Conservation (phyloP, 2,329 filamentous ascomycete genomes). For the Claviceps humidiphila region DNA sequence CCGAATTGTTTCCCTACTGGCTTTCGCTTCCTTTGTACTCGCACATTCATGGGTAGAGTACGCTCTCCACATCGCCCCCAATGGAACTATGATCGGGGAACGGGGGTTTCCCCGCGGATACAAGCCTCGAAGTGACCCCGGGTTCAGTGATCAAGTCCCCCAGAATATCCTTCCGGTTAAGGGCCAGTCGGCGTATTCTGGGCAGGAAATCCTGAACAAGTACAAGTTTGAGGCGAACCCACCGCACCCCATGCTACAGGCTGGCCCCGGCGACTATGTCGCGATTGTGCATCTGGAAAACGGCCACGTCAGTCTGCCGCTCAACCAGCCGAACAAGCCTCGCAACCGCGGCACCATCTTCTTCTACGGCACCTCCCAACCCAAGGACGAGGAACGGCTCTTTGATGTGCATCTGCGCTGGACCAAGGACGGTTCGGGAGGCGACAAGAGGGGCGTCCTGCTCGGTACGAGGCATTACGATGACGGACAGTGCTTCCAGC, state of each 20-base stretch:
- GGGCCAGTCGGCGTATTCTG: constrained; percentile 51
- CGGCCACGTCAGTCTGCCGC: constrained; percentile 54
- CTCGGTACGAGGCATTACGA: constrained; percentile 72
- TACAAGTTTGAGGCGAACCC: constrained; percentile 23
- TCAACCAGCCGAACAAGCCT: constrained; percentile 45
- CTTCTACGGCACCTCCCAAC: constrained; percentile 56
- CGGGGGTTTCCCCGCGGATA: constrained; percentile 67
- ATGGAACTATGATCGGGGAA: constrained; percentile 59
- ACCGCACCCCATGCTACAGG: constrained; percentile 48
- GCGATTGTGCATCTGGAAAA: constrained; percentile 62
- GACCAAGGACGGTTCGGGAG: constrained; percentile 69
- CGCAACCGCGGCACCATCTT: constrained; percentile 57
- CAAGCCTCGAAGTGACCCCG: constrained; percentile 38
- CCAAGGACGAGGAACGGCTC: constrained; percentile 35
- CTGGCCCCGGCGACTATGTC: constrained; percentile 46
- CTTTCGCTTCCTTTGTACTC: constrained; percentile 16
- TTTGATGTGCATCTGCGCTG: constrained; percentile 61
- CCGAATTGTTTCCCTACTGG: constrained; percentile 14
- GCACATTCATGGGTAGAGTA: constrained; percentile 80
- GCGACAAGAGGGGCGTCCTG: constrained; percentile 63
- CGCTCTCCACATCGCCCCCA: constrained; percentile 54
- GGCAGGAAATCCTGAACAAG: constrained; percentile 37
- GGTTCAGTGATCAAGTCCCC: constrained; percentile 45
- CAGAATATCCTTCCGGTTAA: constrained; percentile 49
- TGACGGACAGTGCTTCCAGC: constrained; percentile 80